Evolutionary conservation across 192 early-diverging fungal genomes (phyloP), one percentile per base, ranked within the genome.

Genomic region (Rhizophagus clarus): DNA sequence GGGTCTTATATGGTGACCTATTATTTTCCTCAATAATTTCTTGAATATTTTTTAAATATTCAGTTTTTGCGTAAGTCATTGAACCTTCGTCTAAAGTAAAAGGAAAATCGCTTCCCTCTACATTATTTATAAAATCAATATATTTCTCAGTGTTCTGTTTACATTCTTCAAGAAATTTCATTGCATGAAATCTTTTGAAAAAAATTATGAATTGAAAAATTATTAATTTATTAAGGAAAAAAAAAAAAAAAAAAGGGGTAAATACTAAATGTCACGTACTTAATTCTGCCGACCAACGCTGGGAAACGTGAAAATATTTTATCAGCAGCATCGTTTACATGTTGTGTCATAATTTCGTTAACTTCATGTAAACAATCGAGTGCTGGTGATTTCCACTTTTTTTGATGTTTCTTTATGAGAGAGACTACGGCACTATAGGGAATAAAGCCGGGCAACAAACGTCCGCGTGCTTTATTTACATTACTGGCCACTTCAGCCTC

Each of bases 291-390:
- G n/a, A 31, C 9, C n/a, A 76, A 60, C 0, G 6, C 32, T 3
- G 74, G 74, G 26, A 76, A 76, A 29, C 74, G 26, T 24, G 29
- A 60, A 34, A 76, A 76, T 17, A 31, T 76, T 11, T 24, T 22
- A 31, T 63, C 28, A 12, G 61, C 63, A n/a, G 37, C 0, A 7
- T 76, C 31, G 14, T 42, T 34, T 20, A 76, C 34, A 12, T 31
- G 22, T 24, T 40, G 9, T 0, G 26, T n/a, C 74, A 76, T 76
- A 40, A 76, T 60, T 6, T 61, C 32, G 42, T 76, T 26, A 62
- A 76, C 26, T 8, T 32, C 17, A n/a, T 76, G 17, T 62, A 76
- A 62, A 62, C 74, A 76, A 24, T 31, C 20, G 4, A 24, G 1
- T 8, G 74, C 56, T 34, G 60, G 60, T 1, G 24, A 34, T 61